Conservation (phyloP, 768 basidiomycete species). For the Dentipellis sp. region DNA sequence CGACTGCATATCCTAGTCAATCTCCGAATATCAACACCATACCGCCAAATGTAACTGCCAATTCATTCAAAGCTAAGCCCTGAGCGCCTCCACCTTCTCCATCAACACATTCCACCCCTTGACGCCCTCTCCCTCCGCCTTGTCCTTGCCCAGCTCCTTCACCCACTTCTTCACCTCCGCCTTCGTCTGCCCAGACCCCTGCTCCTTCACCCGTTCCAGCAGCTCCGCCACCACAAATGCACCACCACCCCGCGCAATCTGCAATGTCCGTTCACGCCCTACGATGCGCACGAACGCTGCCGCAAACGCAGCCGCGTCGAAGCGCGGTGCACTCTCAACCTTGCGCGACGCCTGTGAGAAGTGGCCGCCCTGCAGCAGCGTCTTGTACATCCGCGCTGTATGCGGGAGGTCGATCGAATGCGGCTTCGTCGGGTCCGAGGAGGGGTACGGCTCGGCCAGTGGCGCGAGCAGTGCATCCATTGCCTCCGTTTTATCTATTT, state of each 20-base stretch:
- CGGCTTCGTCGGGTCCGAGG: slow-evolving; percentile 34
- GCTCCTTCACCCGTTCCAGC: slow-evolving; percentile 41
- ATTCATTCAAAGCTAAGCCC: background rate
- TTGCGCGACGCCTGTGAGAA: slow-evolving; percentile 54
- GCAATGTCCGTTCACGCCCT: slow-evolving; percentile 38
- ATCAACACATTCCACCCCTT: slow-evolving; percentile 3
- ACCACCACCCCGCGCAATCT: slow-evolving; percentile 55
- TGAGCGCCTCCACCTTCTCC: background rate
- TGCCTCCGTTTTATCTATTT: slow-evolving; percentile 60
- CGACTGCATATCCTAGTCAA: no score
- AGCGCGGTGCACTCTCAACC: slow-evolving; percentile 42
- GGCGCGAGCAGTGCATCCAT: slow-evolving; percentile 51
- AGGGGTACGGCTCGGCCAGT: slow-evolving; percentile 48
- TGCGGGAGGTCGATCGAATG: slow-evolving; percentile 81
- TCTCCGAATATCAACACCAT: background rate
- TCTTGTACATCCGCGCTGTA: slow-evolving; percentile 79
- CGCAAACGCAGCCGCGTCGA: slow-evolving; percentile 55
- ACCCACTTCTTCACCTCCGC: background rate
- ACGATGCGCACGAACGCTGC: slow-evolving; percentile 44
- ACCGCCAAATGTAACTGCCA: background rate
- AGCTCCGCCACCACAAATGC: slow-evolving; percentile 72
- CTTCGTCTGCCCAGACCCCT: background rate
- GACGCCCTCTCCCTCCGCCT: slow-evolving; percentile 4
- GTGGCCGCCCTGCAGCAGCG: slow-evolving; percentile 85
- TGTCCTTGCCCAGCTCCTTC: slow-evolving; percentile 1